Conservation (phyloP, 2,329 filamentous ascomycete genomes). For the Claviceps humidiphila region DNA sequence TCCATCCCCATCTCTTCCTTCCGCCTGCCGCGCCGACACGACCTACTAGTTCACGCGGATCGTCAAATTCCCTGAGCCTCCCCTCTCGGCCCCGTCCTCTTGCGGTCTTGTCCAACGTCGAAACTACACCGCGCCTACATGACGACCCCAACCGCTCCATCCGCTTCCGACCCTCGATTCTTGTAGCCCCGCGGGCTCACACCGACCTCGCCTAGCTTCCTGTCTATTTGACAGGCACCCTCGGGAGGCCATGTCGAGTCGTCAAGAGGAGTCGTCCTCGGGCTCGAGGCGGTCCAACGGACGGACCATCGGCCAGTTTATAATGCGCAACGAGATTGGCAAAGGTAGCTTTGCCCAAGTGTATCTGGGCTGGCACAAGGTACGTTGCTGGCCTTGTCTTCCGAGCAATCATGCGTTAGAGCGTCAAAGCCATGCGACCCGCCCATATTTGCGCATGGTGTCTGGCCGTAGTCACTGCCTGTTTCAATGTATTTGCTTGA, state of each 20-base stretch:
- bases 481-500: background rate
- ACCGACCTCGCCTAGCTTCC: slow-evolving; percentile 18
- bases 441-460: too few species aligned
- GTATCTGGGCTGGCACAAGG: slow-evolving; percentile 75
- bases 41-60: background rate
- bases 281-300: slow-evolving; percentile 22
- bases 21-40: slow-evolving; percentile 10
- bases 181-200: slow-evolving; percentile 24
- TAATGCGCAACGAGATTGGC: slow-evolving; percentile 78
- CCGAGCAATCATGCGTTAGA: too few species aligned
- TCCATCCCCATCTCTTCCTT: too few species aligned
- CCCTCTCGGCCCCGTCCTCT: slow-evolving; percentile 2
- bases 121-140: slow-evolving; percentile 21
- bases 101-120: slow-evolving; percentile 6
- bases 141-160: slow-evolving; percentile 21
- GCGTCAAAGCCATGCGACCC: too few species aligned
- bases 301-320: slow-evolving; percentile 56
- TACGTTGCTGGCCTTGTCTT: slow-evolving; percentile 21
- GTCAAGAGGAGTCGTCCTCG: slow-evolving; percentile 23
- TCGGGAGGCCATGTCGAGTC: slow-evolving; percentile 27
- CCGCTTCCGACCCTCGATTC: slow-evolving; percentile 22
- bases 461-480: background rate
- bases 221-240: slow-evolving; percentile 18
- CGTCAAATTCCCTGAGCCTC: background rate
- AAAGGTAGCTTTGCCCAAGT: slow-evolving; percentile 97